Evolutionary conservation across 495 filamentous ascomycete species (phyloP).

Genomic region (Penicillium roqueforti): DNA sequence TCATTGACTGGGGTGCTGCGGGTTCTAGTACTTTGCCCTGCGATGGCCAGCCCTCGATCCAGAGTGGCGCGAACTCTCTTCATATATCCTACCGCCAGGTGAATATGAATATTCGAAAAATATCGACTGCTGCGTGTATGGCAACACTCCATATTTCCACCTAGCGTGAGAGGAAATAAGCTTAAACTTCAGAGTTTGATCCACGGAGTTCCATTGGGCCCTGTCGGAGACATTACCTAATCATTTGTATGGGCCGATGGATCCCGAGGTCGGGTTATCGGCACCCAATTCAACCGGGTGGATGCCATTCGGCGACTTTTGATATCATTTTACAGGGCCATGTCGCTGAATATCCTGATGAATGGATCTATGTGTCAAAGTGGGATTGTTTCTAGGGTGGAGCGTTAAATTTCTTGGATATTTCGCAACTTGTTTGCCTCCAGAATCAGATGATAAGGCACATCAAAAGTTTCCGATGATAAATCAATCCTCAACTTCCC

Average conservation of each 20-base stretch:
- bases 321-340: neutral
- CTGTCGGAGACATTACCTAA: neutral
- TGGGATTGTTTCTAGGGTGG: neutral
- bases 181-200: neutral
- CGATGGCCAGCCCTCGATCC: constrained; percentile 11
- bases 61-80: constrained; percentile 10
- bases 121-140: neutral
- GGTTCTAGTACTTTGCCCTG: constrained; percentile 17
- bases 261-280: neutral
- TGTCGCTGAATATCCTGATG: neutral
- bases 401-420: neutral
- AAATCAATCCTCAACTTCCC: constrained; percentile 3
- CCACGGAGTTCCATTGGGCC: neutral
- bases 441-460: neutral
- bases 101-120: neutral
- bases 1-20: constrained; percentile 21
- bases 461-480: constrained; percentile 4
- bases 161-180: neutral
- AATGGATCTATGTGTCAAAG: neutral
- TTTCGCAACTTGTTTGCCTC: neutral
- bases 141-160: no score
- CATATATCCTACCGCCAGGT: neutral
- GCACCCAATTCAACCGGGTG: constrained; percentile 4
- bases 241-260: neutral
- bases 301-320: constrained; percentile 10